Evolutionary conservation across 176 grass and related monocot species (phyloP).

Genomic region (Leersia perrieri): DNA sequence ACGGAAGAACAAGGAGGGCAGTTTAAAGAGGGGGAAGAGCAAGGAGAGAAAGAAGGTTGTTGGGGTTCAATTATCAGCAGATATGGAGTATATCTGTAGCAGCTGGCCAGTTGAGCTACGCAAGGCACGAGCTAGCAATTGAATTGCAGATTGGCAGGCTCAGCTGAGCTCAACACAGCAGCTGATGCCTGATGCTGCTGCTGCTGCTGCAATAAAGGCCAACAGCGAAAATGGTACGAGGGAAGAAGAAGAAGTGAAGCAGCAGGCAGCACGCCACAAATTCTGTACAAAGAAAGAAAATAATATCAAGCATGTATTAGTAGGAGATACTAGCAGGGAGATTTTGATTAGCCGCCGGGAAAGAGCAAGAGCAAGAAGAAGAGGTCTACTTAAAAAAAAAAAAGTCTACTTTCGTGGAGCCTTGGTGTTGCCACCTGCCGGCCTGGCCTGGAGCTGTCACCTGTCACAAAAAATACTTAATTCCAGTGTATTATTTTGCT

Average conservation of each 20-base stretch:
- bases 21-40: not conserved
- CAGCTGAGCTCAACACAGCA: not conserved
- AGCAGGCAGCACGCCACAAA: not conserved
- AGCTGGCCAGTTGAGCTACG: not conserved
- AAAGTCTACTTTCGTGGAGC: not conserved
- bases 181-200: not conserved
- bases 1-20: not conserved
- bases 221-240: not conserved
- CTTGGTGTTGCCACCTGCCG: not conserved
- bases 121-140: not conserved
- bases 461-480: not conserved
- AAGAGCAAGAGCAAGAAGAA: not conserved
- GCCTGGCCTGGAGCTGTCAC: not conserved
- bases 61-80: constrained; percentile 10
- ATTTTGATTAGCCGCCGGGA: not conserved
- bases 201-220: constrained; percentile 5
- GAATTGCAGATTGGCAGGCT: not conserved
- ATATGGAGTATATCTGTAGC: constrained; percentile 5
- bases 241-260: not conserved
- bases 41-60: not conserved
- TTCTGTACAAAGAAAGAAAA: not conserved
- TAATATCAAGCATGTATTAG: not conserved
- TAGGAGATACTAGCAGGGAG: not conserved
- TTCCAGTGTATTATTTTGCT: not conserved
- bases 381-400: not conserved